Conservation (phyloP, 768 basidiomycete genomes). For the Chlorophyllum brunneum region DNA sequence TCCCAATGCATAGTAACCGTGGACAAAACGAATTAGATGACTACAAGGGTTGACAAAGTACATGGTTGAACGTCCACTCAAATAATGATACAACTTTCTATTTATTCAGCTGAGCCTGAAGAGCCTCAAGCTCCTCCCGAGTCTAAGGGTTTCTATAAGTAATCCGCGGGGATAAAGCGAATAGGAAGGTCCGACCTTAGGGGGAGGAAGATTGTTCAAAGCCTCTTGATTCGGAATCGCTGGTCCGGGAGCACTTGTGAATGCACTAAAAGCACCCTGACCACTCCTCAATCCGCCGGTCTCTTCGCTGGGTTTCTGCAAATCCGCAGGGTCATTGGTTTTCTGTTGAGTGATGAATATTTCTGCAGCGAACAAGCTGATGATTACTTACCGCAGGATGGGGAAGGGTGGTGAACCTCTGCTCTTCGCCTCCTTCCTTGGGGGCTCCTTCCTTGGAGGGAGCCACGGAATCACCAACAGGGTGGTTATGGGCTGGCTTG, state of each 20-base stretch:
- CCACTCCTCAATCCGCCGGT: slow-evolving; percentile 32
- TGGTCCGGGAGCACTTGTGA: slow-evolving; percentile 46
- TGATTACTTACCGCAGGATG: slow-evolving; percentile 50
- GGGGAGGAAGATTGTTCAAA: slow-evolving; percentile 40
- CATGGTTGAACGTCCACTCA: too few relatives aligned
- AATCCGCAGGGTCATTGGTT: slow-evolving; percentile 61
- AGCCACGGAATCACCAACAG: slow-evolving; percentile 8
- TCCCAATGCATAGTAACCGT: too few relatives aligned
- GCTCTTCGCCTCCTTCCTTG: slow-evolving; percentile 27
- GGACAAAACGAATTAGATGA: too few relatives aligned
- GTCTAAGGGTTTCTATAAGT: slow-evolving; percentile 28
- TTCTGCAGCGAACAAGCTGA: not conserved
- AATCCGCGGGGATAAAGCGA: not conserved
- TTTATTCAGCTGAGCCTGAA: slow-evolving; percentile 3
- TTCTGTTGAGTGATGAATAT: slow-evolving; percentile 31
- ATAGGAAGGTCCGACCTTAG: slow-evolving; percentile 35
- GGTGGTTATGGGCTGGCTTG: not conserved
- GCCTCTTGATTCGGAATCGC: slow-evolving; percentile 43
- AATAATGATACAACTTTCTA: too few relatives aligned
- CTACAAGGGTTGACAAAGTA: too few relatives aligned
- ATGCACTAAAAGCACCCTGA: slow-evolving; percentile 33
- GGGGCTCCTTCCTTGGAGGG: too few relatives aligned
- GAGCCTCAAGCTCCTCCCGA: slow-evolving; percentile 40
- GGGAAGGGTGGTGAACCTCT: slow-evolving; percentile 48
- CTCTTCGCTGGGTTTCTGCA: slow-evolving; percentile 33